Conservation (phyloP, 768 basidiomycete genomes). For the Xerocomellus intermedius region DNA sequence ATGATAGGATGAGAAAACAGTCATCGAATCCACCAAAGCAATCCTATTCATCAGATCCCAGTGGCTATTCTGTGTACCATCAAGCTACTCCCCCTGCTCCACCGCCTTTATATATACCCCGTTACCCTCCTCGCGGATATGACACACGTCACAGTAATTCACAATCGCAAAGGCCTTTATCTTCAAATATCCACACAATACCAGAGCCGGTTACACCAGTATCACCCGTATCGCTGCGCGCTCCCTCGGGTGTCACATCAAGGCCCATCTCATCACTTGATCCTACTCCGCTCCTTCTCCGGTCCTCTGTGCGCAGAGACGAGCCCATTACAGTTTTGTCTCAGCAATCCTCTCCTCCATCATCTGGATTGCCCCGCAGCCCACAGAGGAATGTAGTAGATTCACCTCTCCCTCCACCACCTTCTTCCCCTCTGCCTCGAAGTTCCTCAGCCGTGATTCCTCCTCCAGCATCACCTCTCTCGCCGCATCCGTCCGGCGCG, state of each 20-base stretch:
- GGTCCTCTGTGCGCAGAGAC: not conserved
- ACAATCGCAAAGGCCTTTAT: not conserved
- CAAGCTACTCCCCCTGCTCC: slow-evolving; percentile 6
- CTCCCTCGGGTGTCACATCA: not conserved
- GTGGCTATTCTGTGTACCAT: not conserved
- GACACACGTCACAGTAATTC: not conserved
- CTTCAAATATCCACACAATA: not conserved
- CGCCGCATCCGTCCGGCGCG: not conserved
- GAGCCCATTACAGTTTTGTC: not conserved
- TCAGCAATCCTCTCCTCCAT: not conserved
- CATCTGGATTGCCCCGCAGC: not conserved
- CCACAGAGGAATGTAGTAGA: not conserved
- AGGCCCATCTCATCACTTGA: slow-evolving; percentile 3
- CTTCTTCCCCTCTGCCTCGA: not conserved
- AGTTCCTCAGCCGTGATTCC: not conserved
- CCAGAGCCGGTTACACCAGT: not conserved
- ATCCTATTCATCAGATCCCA: not conserved
- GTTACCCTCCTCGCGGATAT: slow-evolving; percentile 10
- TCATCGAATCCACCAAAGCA: not conserved
- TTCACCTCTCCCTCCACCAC: not conserved
- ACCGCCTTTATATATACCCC: not conserved
- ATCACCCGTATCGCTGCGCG: not conserved
- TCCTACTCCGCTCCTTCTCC: not conserved
- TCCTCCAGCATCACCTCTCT: not conserved
- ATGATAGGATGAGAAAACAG: not conserved